These are phyloP conservation scores for Dactylellina sp. DNA, from an alignment of 2,329 filamentous ascomycete genomes.

Conservation along the genomic window DNA sequence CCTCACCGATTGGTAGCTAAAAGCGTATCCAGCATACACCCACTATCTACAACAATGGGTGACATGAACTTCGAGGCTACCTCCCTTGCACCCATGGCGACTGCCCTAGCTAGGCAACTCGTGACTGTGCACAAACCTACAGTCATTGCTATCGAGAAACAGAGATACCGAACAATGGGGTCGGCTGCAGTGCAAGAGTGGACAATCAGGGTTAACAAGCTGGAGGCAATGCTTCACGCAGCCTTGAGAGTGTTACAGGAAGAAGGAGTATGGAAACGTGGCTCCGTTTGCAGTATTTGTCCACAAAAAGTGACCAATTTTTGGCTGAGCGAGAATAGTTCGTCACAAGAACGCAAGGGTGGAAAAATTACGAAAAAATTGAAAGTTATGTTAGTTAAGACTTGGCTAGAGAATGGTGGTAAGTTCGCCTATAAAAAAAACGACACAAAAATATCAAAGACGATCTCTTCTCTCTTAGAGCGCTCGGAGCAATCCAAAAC, in stretches of 20 bases:
- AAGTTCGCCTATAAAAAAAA: slow-evolving; percentile 54
- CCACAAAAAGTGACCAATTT: slow-evolving; percentile 45
- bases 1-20: background rate
- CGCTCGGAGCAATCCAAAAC: slow-evolving; percentile 21
- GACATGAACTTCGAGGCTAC: slow-evolving; percentile 62
- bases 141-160: slow-evolving; percentile 76
- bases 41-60: slow-evolving; percentile 5
- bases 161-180: slow-evolving; percentile 74
- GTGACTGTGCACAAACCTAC: slow-evolving; percentile 69
- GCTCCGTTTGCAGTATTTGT: slow-evolving; percentile 59
- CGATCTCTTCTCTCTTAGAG: slow-evolving; percentile 58
- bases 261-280: slow-evolving; percentile 64
- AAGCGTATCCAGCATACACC: slow-evolving; percentile 8
- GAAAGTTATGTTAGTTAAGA: slow-evolving; percentile 73
- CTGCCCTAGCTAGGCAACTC: slow-evolving; percentile 36
- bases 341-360: slow-evolving; percentile 1
- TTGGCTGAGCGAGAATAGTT: slow-evolving; percentile 31
- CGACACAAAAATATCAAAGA: slow-evolving; percentile 51
- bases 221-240: slow-evolving; percentile 84
- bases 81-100: slow-evolving; percentile 31
- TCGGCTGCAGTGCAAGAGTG: slow-evolving; percentile 78
- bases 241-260: slow-evolving; percentile 71
- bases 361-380: slow-evolving; percentile 57
- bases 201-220: slow-evolving; percentile 83
- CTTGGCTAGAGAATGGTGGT: slow-evolving; percentile 66